Evolutionary conservation across 192 early-diverging fungal genomes (phyloP).

Genomic region (Backusella psychrophila): DNA sequence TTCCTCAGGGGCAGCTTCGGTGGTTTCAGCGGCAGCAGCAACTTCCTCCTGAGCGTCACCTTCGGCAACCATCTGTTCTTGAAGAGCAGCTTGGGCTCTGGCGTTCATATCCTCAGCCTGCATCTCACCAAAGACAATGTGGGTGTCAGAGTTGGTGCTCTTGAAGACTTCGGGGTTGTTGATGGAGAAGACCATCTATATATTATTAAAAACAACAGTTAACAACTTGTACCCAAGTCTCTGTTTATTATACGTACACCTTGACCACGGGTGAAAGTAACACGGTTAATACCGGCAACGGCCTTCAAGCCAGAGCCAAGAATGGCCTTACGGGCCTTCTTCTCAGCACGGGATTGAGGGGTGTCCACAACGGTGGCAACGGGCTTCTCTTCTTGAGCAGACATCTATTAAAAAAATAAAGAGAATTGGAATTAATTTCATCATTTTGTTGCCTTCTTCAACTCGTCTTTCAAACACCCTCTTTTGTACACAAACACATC

Average conservation of each 20-base stretch:
- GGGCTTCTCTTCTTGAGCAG: conserved; percentile 7
- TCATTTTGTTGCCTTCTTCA: neutral
- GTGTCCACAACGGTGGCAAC: conserved; percentile 8
- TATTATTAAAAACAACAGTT: neutral
- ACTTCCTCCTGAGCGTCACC: conserved; percentile 40
- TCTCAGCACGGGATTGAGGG: conserved; percentile 81
- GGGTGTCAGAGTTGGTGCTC: conserved; percentile 84
- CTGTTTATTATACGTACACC: conserved; percentile 31
- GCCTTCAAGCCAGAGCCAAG: conserved; percentile 86
- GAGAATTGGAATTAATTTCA: neutral
- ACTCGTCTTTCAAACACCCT: neutral
- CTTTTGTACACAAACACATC: neutral
- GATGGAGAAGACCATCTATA: conserved; percentile 76
- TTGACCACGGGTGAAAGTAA: conserved; percentile 83
- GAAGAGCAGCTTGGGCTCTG: conserved; percentile 70
- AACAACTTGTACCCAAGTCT: too few species aligned
- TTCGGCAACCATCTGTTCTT: conserved; percentile 63
- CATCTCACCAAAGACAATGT: conserved; percentile 97
- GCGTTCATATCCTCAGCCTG: conserved; percentile 83
- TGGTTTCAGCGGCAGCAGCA: conserved; percentile 47
- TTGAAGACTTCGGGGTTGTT: conserved; percentile 94
- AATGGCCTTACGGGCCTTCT: conserved; percentile 98
- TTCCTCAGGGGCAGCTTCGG: conserved; percentile 38
- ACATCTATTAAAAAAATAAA: conserved; percentile 5
- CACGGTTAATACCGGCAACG: conserved; percentile 84